A percentile compares a stretch with the other conserved stretches of the same genome.
Evolutionary conservation across 2,329 filamentous ascomycete species (phyloP).

Genomic region (Neoarthrinium moseri): DNA sequence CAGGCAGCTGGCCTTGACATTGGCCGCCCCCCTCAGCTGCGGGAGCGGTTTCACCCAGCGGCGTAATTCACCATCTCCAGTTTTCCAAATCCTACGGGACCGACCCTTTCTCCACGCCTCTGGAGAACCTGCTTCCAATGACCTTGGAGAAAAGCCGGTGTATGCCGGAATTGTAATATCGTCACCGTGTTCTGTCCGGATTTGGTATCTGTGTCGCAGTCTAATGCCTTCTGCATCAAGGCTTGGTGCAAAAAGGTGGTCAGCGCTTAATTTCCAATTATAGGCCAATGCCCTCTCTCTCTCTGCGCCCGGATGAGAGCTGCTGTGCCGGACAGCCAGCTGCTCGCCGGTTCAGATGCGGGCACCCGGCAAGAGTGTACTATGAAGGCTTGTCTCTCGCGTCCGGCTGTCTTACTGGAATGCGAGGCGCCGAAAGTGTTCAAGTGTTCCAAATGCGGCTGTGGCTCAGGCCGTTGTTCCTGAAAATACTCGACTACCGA

Average conservation of each 20-base stretch:
- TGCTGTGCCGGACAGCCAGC: not conserved
- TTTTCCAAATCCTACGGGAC: no score
- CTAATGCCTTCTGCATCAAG: not conserved
- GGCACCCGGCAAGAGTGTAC: no score
- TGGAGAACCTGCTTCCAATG: no score
- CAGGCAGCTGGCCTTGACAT: not conserved
- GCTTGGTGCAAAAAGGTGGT: not conserved
- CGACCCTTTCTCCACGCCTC: no score
- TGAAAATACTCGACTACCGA: not conserved
- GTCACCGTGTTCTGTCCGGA: no score
- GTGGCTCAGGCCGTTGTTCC: not conserved
- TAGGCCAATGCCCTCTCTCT: not conserved
- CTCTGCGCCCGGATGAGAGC: not conserved
- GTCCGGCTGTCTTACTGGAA: not conserved
- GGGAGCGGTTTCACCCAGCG: not conserved
- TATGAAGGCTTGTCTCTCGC: no score
- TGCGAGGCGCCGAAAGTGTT: not conserved
- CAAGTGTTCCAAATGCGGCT: not conserved
- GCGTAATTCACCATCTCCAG: not conserved
- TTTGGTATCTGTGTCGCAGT: not conserved
- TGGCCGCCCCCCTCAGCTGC: not conserved
- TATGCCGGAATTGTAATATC: no score
- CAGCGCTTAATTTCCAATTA: constrained; percentile 1
- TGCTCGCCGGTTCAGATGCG: not conserved
- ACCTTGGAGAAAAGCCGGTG: no score